These are phyloP conservation scores for Grammothele lineata DNA, from an alignment of 768 basidiomycete species.

Conservation along the genomic window DNA sequence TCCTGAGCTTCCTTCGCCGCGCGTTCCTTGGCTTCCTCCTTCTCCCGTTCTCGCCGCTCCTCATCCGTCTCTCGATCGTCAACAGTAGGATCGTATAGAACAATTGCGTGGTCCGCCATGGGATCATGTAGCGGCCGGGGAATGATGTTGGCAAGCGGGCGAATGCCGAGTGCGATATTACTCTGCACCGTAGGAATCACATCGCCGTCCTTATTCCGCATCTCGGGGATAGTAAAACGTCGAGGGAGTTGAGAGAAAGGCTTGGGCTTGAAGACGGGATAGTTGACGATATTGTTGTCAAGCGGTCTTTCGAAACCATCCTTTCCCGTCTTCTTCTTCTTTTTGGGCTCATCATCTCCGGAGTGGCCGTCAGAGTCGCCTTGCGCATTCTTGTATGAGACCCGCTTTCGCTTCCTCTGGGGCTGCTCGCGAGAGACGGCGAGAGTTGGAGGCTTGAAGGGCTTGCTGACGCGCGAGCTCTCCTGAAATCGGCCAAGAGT, in stretches of 20 bases:
- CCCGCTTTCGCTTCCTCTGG: conserved; percentile 79
- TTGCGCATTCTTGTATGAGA: conserved; percentile 74
- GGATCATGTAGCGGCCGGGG: conserved; percentile 96
- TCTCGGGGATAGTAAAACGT: conserved; percentile 81
- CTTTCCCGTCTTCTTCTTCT: conserved; percentile 59
- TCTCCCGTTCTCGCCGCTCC: conserved; percentile 69
- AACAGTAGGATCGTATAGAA: conserved; percentile 93
- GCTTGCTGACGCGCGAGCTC: conserved; percentile 69
- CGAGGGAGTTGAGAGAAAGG: conserved; percentile 59
- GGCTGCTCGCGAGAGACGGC: conserved; percentile 54
- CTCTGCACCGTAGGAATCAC: conserved; percentile 52
- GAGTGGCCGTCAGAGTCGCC: conserved; percentile 52
- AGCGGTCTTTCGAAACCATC: conserved; percentile 61
- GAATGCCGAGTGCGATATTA: conserved; percentile 78
- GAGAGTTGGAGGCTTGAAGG: conserved; percentile 71
- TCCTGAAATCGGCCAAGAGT: conserved; percentile 65
- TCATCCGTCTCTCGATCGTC: conserved; percentile 91
- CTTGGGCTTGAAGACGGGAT: conserved; percentile 79
- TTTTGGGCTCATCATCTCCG: conserved; percentile 49
- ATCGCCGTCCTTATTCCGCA: conserved; percentile 68
- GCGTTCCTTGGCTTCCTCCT: conserved; percentile 64
- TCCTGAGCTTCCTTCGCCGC: conserved; percentile 61
- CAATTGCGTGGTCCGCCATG: conserved; percentile 97
- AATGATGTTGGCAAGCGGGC: conserved; percentile 72
- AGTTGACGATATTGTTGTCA: conserved; percentile 53